Conservation (phyloP, 805 yeast genomes). For the Sugiyamaella chiloensis region DNA sequence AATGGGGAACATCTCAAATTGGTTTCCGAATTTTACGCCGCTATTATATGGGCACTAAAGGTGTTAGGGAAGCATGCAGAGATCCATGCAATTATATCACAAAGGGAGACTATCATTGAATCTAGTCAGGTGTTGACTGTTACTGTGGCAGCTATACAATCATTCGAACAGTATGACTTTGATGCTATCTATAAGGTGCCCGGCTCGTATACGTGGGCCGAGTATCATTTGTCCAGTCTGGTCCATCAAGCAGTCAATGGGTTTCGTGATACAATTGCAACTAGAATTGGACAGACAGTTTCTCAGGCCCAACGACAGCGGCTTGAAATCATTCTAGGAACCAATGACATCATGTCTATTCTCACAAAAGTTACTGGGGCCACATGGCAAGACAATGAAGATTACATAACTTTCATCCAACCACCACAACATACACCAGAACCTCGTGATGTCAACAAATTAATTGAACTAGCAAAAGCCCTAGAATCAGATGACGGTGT, state of each 20-base stretch:
- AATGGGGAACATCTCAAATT: not conserved
- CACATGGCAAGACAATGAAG: not conserved
- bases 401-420: not conserved
- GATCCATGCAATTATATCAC: not conserved
- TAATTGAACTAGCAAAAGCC: slow-evolving; percentile 2
- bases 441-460: not conserved
- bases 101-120: not conserved
- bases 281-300: not conserved
- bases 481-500: not conserved
- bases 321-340: not conserved
- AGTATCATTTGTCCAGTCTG: not conserved
- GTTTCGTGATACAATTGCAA: not conserved
- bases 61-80: not conserved
- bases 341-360: not conserved
- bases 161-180: not conserved
- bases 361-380: not conserved
- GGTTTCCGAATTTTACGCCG: not conserved
- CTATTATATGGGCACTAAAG: not conserved
- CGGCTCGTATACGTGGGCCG: not conserved
- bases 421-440: not conserved
- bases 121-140: not conserved
- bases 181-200: slow-evolving; percentile 7
- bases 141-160: not conserved
- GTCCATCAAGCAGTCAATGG: not conserved
- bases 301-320: not conserved